Percentiles rank a stretch among this genome's conserved stretches.
phyloP scores from a whole-genome alignment of 1,284 basidiomycete genomes.

The Ganoderma multipileum region DNA sequence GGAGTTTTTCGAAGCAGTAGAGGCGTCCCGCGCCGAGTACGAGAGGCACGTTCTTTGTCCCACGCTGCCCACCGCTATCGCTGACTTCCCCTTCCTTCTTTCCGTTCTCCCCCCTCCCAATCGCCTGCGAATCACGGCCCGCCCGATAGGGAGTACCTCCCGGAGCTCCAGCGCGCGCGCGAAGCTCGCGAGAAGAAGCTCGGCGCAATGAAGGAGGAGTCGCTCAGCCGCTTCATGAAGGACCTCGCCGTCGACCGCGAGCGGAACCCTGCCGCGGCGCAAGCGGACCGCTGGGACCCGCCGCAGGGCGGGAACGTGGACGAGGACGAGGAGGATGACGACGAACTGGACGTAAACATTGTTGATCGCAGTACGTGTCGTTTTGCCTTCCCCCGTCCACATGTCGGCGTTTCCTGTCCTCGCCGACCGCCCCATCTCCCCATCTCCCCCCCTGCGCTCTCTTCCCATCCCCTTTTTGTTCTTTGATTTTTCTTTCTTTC shows the following conservation, averaged over 20 bases:
- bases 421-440: neutral
- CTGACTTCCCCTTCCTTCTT: neutral
- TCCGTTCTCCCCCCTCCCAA: neutral
- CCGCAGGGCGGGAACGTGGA: constrained; percentile 39
- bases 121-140: neutral
- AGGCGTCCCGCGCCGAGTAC: constrained; percentile 89
- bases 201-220: constrained; percentile 77
- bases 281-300: constrained; percentile 64
- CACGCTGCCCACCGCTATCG: neutral
- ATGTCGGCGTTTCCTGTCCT: neutral
- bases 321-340: constrained; percentile 59
- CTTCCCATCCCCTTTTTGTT: neutral
- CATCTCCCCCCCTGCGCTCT: neutral
- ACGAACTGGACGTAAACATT: constrained; percentile 61
- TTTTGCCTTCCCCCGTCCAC: constrained; percentile 11
- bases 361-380: constrained; percentile 68
- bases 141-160: constrained; percentile 83
- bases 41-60: constrained; percentile 63
- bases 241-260: constrained; percentile 83
- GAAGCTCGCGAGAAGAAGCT: constrained; percentile 67
- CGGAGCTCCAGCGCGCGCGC: constrained; percentile 82
- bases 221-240: constrained; percentile 83
- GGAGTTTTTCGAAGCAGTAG: constrained; percentile 92
- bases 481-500: no score
- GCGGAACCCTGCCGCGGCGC: constrained; percentile 59